phyloP scores from a whole-genome alignment of 2,329 filamentous ascomycete species.

The Apiospora marii region DNA sequence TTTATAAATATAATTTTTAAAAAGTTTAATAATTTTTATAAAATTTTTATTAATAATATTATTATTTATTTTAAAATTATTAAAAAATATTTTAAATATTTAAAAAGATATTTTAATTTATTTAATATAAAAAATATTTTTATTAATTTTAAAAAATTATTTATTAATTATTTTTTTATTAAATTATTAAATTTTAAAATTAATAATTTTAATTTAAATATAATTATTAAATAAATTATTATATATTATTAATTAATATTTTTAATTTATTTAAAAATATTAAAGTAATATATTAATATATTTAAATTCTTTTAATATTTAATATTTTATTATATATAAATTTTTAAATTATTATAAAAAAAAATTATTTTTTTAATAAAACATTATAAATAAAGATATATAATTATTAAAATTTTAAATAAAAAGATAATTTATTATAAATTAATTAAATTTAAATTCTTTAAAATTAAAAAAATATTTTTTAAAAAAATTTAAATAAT shows the following conservation, averaged over 20 bases:
- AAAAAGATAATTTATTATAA: background rate
- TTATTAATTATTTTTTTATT: background rate
- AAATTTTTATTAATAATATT: background rate
- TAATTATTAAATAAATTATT: background rate
- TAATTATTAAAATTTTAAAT: background rate
- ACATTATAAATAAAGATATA: background rate
- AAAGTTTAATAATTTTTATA: background rate
- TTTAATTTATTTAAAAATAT: background rate
- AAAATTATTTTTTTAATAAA: background rate
- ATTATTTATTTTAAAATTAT: background rate
- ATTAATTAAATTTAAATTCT: background rate
- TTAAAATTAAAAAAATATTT: background rate
- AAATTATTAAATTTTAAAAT: background rate
- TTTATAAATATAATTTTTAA: background rate
- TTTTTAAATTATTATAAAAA: background rate
- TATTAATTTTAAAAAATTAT: background rate
- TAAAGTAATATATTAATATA: background rate
- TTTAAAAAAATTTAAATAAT: background rate
- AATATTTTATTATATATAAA: background rate
- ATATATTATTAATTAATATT: background rate
- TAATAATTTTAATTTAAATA: background rate
- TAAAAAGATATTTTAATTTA: background rate
- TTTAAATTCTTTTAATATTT: background rate
- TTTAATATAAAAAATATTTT: background rate
- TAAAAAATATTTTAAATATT: background rate